phyloP scores from a whole-genome alignment of 2,329 filamentous ascomycete species.

The Neoscytalidium dimidiatum region DNA sequence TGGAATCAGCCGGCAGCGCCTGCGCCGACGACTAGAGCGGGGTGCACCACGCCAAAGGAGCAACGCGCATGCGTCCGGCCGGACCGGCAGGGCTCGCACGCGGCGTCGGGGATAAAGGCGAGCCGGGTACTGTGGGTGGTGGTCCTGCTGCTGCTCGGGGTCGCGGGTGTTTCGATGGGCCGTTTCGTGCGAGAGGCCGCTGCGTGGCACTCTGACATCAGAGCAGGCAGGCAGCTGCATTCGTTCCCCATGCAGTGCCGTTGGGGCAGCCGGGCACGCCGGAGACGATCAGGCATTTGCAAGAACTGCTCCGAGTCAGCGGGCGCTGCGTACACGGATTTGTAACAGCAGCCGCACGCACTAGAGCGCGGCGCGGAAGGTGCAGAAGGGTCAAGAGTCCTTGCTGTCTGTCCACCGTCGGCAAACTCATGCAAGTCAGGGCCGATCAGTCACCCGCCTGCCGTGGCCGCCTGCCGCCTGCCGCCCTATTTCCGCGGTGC shows the following conservation, averaged over 20 bases:
- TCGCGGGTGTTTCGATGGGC: too few relatives aligned
- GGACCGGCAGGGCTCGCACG: not conserved
- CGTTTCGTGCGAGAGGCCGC: conserved; percentile 4
- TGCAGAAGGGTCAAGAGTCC: not conserved
- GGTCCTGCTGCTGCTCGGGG: not conserved
- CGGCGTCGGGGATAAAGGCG: too few relatives aligned
- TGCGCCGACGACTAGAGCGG: not conserved
- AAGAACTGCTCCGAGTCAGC: not conserved
- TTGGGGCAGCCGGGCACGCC: not conserved
- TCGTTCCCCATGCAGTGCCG: not conserved
- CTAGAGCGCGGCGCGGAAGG: not conserved
- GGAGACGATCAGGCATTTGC: not conserved
- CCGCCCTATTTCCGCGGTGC: not conserved
- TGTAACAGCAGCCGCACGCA: not conserved
- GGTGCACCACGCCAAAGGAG: not conserved
- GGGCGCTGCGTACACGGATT: not conserved
- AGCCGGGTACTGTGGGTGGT: too few relatives aligned
- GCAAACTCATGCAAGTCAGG: not conserved
- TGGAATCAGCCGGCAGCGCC: conserved; percentile 6
- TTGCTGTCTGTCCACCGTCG: too few relatives aligned
- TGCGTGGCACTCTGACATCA: conserved; percentile 15
- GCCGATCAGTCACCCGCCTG: not conserved
- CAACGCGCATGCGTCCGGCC: not conserved
- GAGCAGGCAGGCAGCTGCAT: not conserved
- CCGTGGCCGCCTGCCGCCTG: not conserved